Evolutionary conservation across 306 rosid genomes (phyloP).

Genomic region (Medicago ruthenica): DNA sequence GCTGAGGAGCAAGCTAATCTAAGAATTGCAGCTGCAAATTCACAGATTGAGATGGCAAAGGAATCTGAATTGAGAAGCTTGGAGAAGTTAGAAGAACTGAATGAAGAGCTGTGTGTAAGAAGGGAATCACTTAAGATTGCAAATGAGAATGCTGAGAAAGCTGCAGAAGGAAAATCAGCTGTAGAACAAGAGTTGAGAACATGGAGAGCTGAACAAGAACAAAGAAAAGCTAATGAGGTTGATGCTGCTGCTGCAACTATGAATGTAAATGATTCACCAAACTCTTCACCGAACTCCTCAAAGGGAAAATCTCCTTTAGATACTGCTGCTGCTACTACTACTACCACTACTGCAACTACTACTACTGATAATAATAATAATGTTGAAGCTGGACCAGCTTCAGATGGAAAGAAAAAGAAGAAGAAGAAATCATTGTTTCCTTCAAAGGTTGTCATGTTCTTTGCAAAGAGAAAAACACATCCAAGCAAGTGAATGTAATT

Average conservation of each 20-base stretch:
- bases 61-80: slow-evolving; percentile 74
- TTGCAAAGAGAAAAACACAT: slow-evolving; percentile 72
- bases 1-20: slow-evolving; percentile 77
- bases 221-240: slow-evolving; percentile 54
- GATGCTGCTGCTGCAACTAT: slow-evolving; percentile 29
- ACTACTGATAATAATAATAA: background rate
- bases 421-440: slow-evolving; percentile 80
- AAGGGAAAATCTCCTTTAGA: slow-evolving; percentile 40
- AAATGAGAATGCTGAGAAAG: slow-evolving; percentile 75
- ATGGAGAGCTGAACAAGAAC: slow-evolving; percentile 72
- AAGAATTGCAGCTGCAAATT: slow-evolving; percentile 67
- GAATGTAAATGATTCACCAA: slow-evolving; percentile 38
- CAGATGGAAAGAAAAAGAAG: slow-evolving; percentile 67
- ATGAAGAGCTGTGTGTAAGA: slow-evolving; percentile 62
- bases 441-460: slow-evolving; percentile 73
- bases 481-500: slow-evolving; percentile 51
- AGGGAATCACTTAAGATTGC: slow-evolving; percentile 73
- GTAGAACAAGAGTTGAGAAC: slow-evolving; percentile 77
- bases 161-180: slow-evolving; percentile 75
- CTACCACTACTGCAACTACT: no score
- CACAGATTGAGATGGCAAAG: slow-evolving; percentile 70
- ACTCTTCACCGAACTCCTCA: slow-evolving; percentile 55
- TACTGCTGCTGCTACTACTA: background rate
- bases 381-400: slow-evolving; percentile 50
- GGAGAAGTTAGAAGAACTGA: slow-evolving; percentile 76